Evolutionary conservation across 768 basidiomycete species (phyloP).

Genomic region (Suillus discolor): DNA sequence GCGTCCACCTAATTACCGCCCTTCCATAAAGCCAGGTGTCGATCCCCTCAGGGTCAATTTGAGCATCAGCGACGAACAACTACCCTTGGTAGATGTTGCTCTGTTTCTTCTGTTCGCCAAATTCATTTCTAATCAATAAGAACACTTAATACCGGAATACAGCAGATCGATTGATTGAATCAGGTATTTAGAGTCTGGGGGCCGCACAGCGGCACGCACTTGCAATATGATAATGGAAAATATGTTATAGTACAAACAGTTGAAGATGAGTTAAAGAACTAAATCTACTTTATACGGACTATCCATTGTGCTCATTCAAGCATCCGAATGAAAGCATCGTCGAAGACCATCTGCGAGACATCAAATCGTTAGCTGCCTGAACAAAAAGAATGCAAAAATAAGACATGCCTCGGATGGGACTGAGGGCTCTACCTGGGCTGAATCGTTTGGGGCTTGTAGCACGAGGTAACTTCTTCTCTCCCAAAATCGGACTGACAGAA

Average conservation of each 20-base stretch:
- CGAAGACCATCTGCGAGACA: slow-evolving; percentile 26
- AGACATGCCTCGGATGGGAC: slow-evolving; percentile 36
- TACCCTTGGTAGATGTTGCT: not conserved
- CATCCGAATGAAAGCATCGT: slow-evolving; percentile 28
- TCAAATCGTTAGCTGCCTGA: slow-evolving; percentile 4
- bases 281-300: not conserved
- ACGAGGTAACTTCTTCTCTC: slow-evolving; percentile 5
- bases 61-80: not conserved
- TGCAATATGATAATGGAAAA: not conserved
- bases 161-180: not conserved
- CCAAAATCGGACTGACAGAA: slow-evolving; percentile 8
- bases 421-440: slow-evolving; percentile 23
- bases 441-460: slow-evolving; percentile 23
- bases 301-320: slow-evolving; percentile 5
- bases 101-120: not conserved
- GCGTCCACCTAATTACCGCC: not conserved
- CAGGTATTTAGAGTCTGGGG: not conserved
- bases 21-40: not conserved
- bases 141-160: not conserved
- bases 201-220: not conserved
- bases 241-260: not conserved
- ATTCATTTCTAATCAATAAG: not conserved
- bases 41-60: not conserved
- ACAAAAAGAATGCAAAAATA: slow-evolving; percentile 19
- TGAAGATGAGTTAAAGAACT: not conserved